phyloP scores from a whole-genome alignment of 2,329 filamentous ascomycete genomes.

The Lomentospora prolificans region DNA sequence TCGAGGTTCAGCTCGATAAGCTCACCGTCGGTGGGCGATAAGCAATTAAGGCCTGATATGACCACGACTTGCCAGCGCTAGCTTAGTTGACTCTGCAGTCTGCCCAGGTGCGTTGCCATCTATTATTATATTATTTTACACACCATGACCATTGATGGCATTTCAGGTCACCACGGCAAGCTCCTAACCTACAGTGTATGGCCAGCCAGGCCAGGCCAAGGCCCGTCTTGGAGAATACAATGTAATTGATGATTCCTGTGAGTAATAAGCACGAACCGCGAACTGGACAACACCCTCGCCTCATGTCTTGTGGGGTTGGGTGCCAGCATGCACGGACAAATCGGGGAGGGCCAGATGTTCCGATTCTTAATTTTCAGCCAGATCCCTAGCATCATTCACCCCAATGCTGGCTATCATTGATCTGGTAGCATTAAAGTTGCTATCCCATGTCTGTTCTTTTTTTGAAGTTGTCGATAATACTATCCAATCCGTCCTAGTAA shows the following conservation, averaged over 20 bases:
- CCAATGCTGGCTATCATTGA: not conserved
- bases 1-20: constrained; percentile 14
- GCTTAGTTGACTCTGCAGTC: no score
- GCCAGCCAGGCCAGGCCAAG: no score
- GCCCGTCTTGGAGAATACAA: not conserved
- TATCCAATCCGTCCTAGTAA: no score
- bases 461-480: no score
- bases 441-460: not conserved
- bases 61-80: no score
- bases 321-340: not conserved
- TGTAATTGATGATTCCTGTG: not conserved
- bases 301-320: not conserved
- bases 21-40: constrained; percentile 11
- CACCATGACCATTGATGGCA: no score
- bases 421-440: not conserved
- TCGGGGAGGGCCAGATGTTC: not conserved
- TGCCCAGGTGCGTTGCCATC: no score
- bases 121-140: no score
- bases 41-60: no score
- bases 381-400: no score
- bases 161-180: no score
- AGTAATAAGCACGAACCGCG: not conserved
- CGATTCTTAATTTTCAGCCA: not conserved
- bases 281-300: not conserved
- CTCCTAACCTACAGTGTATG: no score